Evolutionary conservation across 129 eudicot genomes (phyloP), one percentile per base, ranked within the genome.

Genomic region (Cynara cardunculus): DNA sequence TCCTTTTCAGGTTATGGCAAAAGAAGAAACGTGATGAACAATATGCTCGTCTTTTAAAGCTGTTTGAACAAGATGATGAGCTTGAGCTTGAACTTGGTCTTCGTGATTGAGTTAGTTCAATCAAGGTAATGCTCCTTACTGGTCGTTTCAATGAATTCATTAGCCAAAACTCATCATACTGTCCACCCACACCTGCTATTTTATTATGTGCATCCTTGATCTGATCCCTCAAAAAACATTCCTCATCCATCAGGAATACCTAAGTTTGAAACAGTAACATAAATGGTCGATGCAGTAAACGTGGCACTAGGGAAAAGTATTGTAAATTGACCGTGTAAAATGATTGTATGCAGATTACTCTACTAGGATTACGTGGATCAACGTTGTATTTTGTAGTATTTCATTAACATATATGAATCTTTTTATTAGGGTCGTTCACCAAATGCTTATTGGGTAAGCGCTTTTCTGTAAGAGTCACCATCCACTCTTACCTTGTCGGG

Each of bases 51-150:
- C 87, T 92, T 21, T 78, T 92, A 35, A 89, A 88, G 87, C 86
- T 92, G 87, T 89, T 92, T 79, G 92, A 92, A 79, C 94, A 89
- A 87, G 94, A 92, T 81, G 92, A 89, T 65, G 94, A 89, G 81
- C 94, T 92, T 71, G 97, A 89, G 85, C 79, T 92, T 69, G 92
- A 92, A 82, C 94, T 92, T 34, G 96, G 97, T 83, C 90, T 90
- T 27, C 85, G 90, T 30, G 92, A 92, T 86, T 89, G 87, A 91
- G 74, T 68, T 65, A 46, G 32, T 64, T 62, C 49, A 68, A 73
- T 53, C n/a, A 69, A 79, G 71, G 83, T 79, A 71, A 5, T 16
- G 7, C 21, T 53, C 2, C 64, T 53, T 53, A 16, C 7, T 49
- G 21, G 61, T 49, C 16, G 19, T 49, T 16, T 13, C 61, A 49